These are phyloP conservation scores for Tylopilus felleus DNA, from an alignment of 768 basidiomycete species.

Conservation along the genomic window DNA sequence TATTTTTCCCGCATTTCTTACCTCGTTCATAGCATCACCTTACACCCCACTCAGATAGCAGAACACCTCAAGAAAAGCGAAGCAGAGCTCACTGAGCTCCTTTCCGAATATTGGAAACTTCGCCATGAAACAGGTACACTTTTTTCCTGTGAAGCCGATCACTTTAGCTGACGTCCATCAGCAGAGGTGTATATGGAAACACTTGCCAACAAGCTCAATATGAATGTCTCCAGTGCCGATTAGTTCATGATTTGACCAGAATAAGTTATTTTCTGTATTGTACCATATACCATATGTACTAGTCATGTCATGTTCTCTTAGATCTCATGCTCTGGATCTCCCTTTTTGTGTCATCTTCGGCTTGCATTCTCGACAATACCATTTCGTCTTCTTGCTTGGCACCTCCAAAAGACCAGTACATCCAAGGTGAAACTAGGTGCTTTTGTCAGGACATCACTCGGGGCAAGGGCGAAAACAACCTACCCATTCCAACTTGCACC, in stretches of 20 bases:
- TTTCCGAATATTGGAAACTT: slow-evolving; percentile 81
- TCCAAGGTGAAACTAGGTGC: slow-evolving; percentile 62
- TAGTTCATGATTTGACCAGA: slow-evolving; percentile 3
- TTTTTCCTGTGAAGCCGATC: background rate
- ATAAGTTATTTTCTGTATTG: slow-evolving; percentile 20
- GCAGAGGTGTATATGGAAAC: slow-evolving; percentile 87
- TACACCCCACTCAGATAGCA: slow-evolving; percentile 51
- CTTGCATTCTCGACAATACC: slow-evolving; percentile 70
- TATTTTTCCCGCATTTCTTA: slow-evolving; percentile 19
- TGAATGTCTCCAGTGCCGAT: slow-evolving; percentile 38
- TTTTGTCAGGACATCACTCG: background rate
- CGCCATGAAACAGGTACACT: slow-evolving; percentile 72
- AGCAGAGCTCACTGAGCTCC: slow-evolving; percentile 72
- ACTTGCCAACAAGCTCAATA: slow-evolving; percentile 73
- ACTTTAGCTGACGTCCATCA: slow-evolving; percentile 3
- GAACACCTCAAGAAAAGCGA: slow-evolving; percentile 75
- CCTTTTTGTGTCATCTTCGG: slow-evolving; percentile 35
- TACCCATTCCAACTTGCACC: slow-evolving; percentile 83
- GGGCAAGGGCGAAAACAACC: slow-evolving; percentile 27
- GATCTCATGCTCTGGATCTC: slow-evolving; percentile 26
- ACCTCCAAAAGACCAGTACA: slow-evolving; percentile 60
- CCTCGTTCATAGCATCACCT: background rate
- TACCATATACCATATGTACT: slow-evolving; percentile 16
- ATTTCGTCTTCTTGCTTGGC: slow-evolving; percentile 55
- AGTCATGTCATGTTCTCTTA: background rate